Evolutionary conservation across 2,329 filamentous ascomycete species (phyloP).

Genomic region (Dryadomyces quercivorus): DNA sequence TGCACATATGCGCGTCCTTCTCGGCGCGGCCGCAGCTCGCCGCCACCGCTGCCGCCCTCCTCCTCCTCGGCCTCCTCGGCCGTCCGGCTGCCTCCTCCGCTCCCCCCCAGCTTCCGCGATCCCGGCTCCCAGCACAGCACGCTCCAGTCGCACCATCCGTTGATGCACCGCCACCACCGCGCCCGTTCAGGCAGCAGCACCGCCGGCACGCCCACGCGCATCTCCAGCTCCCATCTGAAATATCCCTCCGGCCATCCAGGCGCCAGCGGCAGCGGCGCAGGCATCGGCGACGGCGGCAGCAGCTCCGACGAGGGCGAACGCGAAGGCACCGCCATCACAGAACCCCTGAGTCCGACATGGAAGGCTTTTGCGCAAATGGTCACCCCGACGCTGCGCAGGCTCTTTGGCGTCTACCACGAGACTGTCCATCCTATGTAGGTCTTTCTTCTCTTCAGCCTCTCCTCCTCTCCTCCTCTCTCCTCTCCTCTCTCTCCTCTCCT

Average conservation of each 20-base stretch:
- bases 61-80: not conserved
- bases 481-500: not conserved
- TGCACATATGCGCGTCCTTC: constrained; percentile 14
- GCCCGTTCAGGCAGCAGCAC: not conserved
- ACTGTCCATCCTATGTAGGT: constrained; percentile 14
- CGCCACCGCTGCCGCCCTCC: constrained; percentile 4
- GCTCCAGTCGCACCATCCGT: not conserved
- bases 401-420: constrained; percentile 13
- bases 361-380: constrained; percentile 12
- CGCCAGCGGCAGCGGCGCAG: not conserved
- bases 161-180: not conserved
- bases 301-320: constrained; percentile 5
- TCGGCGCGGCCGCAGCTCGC: constrained; percentile 11
- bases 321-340: not conserved
- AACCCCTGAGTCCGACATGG: constrained; percentile 12
- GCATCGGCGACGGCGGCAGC: not conserved
- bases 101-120: not conserved
- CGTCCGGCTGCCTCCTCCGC: not conserved
- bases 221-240: not conserved
- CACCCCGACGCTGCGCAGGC: constrained; percentile 11
- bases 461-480: not conserved
- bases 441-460: not conserved
- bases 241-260: not conserved
- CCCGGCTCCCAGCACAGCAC: not conserved
- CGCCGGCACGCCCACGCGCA: not conserved